Percentiles rank a stretch among this genome's conserved stretches.
phyloP scores from a whole-genome alignment of 129 eudicot genomes.

The Arctium minus region DNA sequence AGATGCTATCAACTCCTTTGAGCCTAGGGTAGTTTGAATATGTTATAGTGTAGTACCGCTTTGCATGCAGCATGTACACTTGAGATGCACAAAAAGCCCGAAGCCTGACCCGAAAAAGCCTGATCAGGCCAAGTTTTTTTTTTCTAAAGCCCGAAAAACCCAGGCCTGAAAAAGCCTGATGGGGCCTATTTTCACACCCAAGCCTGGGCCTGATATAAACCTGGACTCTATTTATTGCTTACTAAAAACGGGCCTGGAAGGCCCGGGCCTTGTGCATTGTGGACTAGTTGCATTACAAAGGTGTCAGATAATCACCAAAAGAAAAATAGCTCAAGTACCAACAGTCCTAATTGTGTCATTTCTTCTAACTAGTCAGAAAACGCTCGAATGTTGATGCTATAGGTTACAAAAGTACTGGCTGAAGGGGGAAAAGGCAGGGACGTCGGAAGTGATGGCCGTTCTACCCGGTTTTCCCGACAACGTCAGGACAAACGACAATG shows the following conservation, averaged over 20 bases:
- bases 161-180: too few species aligned
- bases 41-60: neutral
- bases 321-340: neutral
- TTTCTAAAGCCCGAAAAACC: too few species aligned
- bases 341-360: neutral
- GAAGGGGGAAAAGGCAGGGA: conserved; percentile 80
- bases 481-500: conserved; percentile 66
- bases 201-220: too few species aligned
- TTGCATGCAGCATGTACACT: too few species aligned
- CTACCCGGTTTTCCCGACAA: conserved; percentile 92
- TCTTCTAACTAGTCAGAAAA: neutral
- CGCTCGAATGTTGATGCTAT: neutral
- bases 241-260: too few species aligned
- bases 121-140: too few species aligned
- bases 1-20: neutral
- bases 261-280: too few species aligned
- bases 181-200: too few species aligned
- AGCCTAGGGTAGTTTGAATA: neutral
- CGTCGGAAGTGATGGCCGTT: conserved; percentile 62
- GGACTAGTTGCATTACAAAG: too few species aligned
- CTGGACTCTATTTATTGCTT: too few species aligned
- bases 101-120: too few species aligned
- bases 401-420: conserved; percentile 65
- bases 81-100: neutral
- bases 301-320: neutral